Percentiles rank a stretch among this genome's conserved stretches.
Conservation (phyloP, 75 land plant species). For the Ceratopteris richardii region DNA sequence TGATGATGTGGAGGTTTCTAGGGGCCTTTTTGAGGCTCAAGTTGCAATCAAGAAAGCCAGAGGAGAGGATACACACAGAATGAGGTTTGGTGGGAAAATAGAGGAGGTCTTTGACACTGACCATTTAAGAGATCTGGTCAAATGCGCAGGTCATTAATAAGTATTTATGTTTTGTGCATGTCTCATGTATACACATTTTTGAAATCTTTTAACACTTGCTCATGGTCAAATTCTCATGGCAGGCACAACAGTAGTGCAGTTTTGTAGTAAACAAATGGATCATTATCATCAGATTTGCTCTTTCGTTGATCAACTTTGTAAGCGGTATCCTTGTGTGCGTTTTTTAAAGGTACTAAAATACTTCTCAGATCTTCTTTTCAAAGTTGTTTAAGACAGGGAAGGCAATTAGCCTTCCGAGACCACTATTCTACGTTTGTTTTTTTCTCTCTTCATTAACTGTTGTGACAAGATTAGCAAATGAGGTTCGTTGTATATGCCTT, state of each 20-base stretch:
- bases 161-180: not conserved
- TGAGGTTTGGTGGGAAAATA: conserved; percentile 67
- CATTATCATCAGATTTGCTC: conserved; percentile 51
- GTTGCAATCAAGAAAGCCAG: conserved; percentile 61
- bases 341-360: conserved; percentile 65
- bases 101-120: conserved; percentile 53
- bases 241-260: conserved; percentile 80
- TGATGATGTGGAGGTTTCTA: conserved; percentile 61
- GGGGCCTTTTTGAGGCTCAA: conserved; percentile 65
- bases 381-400: too few relatives aligned
- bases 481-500: too few relatives aligned
- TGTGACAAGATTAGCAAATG: too few relatives aligned
- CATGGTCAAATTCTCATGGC: conserved; percentile 6
- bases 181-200: not conserved
- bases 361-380: not conserved
- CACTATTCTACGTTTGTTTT: too few relatives aligned
- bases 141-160: conserved; percentile 35
- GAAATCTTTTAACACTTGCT: not conserved
- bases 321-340: conserved; percentile 63
- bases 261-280: conserved; percentile 27
- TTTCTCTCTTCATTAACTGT: too few relatives aligned
- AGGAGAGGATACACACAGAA: conserved; percentile 51
- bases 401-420: too few relatives aligned
- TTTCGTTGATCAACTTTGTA: conserved; percentile 55
- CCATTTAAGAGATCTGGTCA: conserved; percentile 52